phyloP scores from a whole-genome alignment of 306 rosid genomes.

The Astragalus membranaceus region DNA sequence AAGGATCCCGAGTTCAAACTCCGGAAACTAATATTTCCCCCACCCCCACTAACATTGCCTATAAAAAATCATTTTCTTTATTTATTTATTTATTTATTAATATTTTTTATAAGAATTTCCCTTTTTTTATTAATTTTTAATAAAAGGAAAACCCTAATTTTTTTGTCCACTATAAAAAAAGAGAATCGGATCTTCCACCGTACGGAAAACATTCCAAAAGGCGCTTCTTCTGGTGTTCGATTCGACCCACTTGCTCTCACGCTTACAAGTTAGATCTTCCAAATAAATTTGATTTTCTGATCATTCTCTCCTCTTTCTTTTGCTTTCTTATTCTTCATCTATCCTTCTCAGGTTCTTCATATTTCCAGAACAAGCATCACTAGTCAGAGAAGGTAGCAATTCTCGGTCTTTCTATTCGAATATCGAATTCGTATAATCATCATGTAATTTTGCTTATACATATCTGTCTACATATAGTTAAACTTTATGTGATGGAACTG shows the following conservation, averaged over 20 bases:
- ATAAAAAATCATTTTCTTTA: too few species aligned
- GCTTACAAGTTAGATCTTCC: not conserved
- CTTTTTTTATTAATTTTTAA: too few species aligned
- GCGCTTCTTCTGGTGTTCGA: not conserved
- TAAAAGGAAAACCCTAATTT: constrained; percentile 7
- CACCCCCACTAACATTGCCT: too few species aligned
- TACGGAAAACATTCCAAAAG: constrained; percentile 7
- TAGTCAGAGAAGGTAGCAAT: constrained; percentile 19
- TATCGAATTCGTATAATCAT: not conserved
- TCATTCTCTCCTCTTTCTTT: not conserved
- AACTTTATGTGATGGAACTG: not conserved
- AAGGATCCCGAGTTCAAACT: too few species aligned
- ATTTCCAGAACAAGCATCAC: constrained; percentile 9
- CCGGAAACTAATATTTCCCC: too few species aligned
- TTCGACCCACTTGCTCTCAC: constrained; percentile 3
- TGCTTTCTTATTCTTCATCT: not conserved
- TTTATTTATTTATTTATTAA: too few species aligned
- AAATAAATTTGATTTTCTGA: not conserved
- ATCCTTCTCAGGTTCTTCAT: not conserved
- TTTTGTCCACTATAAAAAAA: not conserved
- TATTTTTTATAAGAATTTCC: too few species aligned
- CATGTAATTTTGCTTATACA: not conserved
- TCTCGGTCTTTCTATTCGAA: not conserved
- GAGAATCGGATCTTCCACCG: constrained; percentile 1
- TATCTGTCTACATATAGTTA: not conserved